These are phyloP conservation scores for Tricladium varicosporioides DNA, from an alignment of 2,329 filamentous ascomycete genomes.

Conservation along the genomic window DNA sequence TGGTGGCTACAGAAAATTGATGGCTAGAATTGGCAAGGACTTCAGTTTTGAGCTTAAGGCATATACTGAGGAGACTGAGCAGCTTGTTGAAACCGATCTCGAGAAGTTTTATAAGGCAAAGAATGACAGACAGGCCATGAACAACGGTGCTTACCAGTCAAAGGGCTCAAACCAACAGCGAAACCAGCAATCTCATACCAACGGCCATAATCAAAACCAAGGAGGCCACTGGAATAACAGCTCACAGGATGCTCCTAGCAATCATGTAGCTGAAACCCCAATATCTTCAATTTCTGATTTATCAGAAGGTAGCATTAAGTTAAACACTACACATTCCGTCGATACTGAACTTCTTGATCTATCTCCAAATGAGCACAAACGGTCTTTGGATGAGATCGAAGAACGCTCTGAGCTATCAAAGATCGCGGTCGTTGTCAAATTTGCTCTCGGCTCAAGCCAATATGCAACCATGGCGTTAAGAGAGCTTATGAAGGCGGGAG, in stretches of 20 bases:
- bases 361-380: too few species aligned
- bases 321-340: not conserved
- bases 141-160: not conserved
- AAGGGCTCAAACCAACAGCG: not conserved
- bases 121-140: slow-evolving; percentile 1
- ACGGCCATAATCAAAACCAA: not conserved
- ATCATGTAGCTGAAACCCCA: not conserved
- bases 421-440: slow-evolving; percentile 67
- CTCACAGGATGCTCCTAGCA: not conserved
- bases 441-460: slow-evolving; percentile 75
- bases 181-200: not conserved
- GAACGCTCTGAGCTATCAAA: slow-evolving; percentile 37
- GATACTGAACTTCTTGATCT: too few species aligned
- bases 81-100: slow-evolving; percentile 86
- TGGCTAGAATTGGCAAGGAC: slow-evolving; percentile 60
- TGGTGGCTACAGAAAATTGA: slow-evolving; percentile 85
- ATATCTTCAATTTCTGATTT: not conserved
- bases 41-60: slow-evolving; percentile 67
- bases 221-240: not conserved
- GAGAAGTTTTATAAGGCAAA: slow-evolving; percentile 44
- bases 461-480: slow-evolving; percentile 83
- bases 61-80: slow-evolving; percentile 71
- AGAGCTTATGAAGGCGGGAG: slow-evolving; percentile 72
- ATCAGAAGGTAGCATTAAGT: not conserved
- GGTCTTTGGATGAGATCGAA: not conserved